phyloP scores from a whole-genome alignment of 352 stramenopile genomes.

The Globisporangium acanthophoron region DNA sequence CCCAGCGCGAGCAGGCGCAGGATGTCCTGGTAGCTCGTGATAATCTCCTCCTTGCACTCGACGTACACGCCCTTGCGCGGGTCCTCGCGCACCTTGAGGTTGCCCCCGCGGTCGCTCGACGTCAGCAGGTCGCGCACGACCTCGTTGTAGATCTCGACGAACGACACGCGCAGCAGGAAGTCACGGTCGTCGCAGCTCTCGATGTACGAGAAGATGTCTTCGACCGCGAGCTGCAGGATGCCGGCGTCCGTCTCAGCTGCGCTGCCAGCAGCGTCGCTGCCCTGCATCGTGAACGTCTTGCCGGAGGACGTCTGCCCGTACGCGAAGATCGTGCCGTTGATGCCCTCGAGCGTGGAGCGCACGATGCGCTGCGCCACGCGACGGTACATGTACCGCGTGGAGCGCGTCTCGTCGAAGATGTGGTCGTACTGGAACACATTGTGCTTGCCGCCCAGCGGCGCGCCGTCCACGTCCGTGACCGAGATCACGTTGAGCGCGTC shows the following conservation, averaged over 20 bases:
- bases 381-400: conserved; percentile 54
- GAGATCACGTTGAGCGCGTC: conserved; percentile 42
- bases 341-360: conserved; percentile 56
- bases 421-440: conserved; percentile 82
- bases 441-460: conserved; percentile 50
- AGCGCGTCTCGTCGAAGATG: conserved; percentile 54
- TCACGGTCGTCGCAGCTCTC: conserved; percentile 79
- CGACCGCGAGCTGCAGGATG: conserved; percentile 90
- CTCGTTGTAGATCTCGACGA: conserved; percentile 99
- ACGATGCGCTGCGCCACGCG: conserved; percentile 67
- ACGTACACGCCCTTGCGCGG: conserved; percentile 95
- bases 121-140: conserved; percentile 95
- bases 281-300: conserved; percentile 98
- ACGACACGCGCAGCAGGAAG: conserved; percentile 96
- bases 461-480: conserved; percentile 44
- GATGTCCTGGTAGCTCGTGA: conserved; percentile 74
- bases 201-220: conserved; percentile 92
- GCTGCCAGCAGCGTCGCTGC: conserved; percentile 19
- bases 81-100: conserved; percentile 91
- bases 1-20: conserved; percentile 55
- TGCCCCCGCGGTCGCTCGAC: conserved; percentile 31
- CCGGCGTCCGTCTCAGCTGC: conserved; percentile 20
- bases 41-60: conserved; percentile 93
- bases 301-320: conserved; percentile 95
- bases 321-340: conserved; percentile 92